A percentile compares a stretch with the other conserved stretches of the same genome.
phyloP scores from a whole-genome alignment of 1,284 basidiomycete species.

The Ganoderma multipileum region DNA sequence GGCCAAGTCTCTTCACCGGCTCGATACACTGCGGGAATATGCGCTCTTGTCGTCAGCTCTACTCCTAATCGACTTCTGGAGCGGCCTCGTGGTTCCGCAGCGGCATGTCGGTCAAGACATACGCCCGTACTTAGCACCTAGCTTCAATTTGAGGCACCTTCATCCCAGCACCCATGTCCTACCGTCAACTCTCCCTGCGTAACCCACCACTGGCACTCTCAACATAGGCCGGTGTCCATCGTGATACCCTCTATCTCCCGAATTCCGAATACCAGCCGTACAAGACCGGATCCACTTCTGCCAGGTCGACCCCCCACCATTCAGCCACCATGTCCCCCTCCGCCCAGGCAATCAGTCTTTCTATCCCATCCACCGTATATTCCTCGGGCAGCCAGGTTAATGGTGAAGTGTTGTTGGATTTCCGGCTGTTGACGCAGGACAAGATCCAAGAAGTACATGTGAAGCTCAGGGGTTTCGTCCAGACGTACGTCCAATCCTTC shows the following conservation, averaged over 20 bases:
- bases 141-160: neutral
- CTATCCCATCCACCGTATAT: constrained; percentile 10
- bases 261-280: neutral
- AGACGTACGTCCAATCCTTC: constrained; percentile 25
- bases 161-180: neutral
- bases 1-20: neutral
- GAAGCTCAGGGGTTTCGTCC: constrained; percentile 31
- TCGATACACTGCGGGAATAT: neutral
- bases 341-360: constrained; percentile 5
- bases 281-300: neutral
- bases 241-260: neutral
- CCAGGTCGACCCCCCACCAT: neutral
- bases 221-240: neutral
- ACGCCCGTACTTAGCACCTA: neutral
- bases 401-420: constrained; percentile 33
- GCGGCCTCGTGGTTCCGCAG: neutral
- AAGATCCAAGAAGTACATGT: constrained; percentile 33
- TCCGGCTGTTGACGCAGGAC: constrained; percentile 27
- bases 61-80: neutral
- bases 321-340: constrained; percentile 3
- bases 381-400: constrained; percentile 24
- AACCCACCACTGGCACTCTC: neutral
- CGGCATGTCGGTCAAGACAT: neutral
- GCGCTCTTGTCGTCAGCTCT: neutral
- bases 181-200: neutral